Evolutionary conservation across 306 rosid genomes (phyloP).

Genomic region (Acacia acuminata): DNA sequence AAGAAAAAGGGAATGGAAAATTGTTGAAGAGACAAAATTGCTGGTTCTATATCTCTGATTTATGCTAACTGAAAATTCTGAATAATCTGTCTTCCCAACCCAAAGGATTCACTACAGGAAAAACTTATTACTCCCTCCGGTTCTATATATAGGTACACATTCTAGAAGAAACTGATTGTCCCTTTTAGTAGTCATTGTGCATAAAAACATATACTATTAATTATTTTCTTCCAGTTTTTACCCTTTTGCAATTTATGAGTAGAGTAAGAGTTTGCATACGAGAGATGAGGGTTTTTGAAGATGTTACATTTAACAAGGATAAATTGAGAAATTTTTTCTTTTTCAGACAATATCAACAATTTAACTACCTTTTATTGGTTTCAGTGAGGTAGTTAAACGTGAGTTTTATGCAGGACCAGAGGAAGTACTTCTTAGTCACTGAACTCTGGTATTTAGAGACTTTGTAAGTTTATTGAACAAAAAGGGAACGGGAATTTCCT

Average conservation of each 20-base stretch:
- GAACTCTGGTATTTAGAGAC: slow-evolving; percentile 8
- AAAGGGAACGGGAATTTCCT: neutral
- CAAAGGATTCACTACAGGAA: neutral
- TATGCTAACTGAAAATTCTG: slow-evolving; percentile 23
- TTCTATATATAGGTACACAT: neutral
- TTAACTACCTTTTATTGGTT: neutral
- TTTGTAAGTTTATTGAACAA: neutral
- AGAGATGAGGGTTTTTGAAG: neutral
- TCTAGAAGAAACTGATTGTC: neutral
- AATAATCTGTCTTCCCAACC: slow-evolving; percentile 8
- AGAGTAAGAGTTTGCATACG: neutral
- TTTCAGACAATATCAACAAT: neutral
- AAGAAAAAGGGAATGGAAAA: slow-evolving; percentile 3
- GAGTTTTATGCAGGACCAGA: neutral
- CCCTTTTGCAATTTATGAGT: neutral
- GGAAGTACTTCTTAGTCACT: neutral
- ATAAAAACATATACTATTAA: neutral
- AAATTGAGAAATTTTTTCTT: neutral
- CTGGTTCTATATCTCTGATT: slow-evolving; percentile 10
- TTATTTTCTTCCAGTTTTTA: neutral
- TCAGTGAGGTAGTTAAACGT: neutral
- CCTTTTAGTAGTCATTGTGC: neutral
- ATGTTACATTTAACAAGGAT: neutral
- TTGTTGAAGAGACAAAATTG: neutral
- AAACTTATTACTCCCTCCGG: neutral